A percentile compares a stretch with the other conserved stretches of the same genome.
Evolutionary conservation across 1,139 yeast species (phyloP).

Genomic region (Candida gigantensis): DNA sequence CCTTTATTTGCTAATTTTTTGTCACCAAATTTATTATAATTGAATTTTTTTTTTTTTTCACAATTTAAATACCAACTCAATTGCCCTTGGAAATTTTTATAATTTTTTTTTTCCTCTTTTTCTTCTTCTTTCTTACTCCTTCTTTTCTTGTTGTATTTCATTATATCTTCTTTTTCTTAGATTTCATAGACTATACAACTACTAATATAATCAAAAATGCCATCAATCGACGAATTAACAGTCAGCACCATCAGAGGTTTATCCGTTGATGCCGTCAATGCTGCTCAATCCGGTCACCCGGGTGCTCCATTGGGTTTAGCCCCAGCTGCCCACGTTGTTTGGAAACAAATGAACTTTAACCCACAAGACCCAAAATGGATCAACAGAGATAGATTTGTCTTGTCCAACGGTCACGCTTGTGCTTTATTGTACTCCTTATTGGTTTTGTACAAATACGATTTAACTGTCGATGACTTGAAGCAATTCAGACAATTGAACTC

Average conservation of each 20-base stretch:
- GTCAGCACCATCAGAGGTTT: constrained; percentile 88
- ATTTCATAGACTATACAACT: background rate
- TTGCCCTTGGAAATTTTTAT: background rate
- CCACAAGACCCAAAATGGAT: constrained; percentile 91
- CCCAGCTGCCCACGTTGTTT: constrained; percentile 68
- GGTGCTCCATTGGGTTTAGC: constrained; percentile 99
- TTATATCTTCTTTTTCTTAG: background rate
- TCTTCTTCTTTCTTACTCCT: constrained; percentile 1
- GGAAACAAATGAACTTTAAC: constrained; percentile 81
- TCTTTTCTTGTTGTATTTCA: background rate
- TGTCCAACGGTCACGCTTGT: constrained; percentile 97
- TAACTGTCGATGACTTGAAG: constrained; percentile 84
- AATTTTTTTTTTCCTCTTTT: constrained; percentile 3
- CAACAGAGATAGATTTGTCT: constrained; percentile 92
- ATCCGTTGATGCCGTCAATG: constrained; percentile 84
- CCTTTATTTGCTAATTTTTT: too few relatives aligned
- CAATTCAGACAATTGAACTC: constrained; percentile 88
- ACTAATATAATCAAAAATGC: constrained; percentile 10
- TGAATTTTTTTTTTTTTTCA: too few relatives aligned
- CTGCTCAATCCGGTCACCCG: constrained; percentile 98
- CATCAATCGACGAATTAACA: constrained; percentile 67
- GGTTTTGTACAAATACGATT: constrained; percentile 83
- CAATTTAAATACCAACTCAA: background rate
- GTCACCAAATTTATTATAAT: too few relatives aligned
- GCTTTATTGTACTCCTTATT: constrained; percentile 85